phyloP scores from a whole-genome alignment of 2,329 filamentous ascomycete genomes.

The Penicillium aurantiogriseum region DNA sequence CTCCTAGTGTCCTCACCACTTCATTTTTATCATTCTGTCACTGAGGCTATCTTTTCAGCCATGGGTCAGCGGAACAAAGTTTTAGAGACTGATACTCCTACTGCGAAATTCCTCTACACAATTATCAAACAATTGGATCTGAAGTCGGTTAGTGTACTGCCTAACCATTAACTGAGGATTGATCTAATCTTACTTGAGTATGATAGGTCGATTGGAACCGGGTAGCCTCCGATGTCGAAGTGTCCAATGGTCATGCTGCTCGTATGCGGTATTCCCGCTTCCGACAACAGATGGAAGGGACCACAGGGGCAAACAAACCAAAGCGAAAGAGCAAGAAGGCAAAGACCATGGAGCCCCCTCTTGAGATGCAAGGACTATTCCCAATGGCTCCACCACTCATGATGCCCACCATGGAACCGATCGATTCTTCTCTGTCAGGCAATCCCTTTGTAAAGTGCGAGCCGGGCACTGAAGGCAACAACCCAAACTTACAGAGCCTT shows the following conservation, averaged over 20 bases:
- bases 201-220: constrained; percentile 54
- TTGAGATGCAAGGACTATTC: constrained; percentile 13
- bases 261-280: constrained; percentile 58
- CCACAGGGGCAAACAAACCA: constrained; percentile 22
- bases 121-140: constrained; percentile 57
- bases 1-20: not conserved
- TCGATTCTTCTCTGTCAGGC: constrained; percentile 6
- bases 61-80: constrained; percentile 44
- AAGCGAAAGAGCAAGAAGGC: constrained; percentile 30
- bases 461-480: constrained; percentile 9
- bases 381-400: constrained; percentile 8
- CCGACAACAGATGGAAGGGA: constrained; percentile 53
- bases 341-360: constrained; percentile 16
- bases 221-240: constrained; percentile 50
- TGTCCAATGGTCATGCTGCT: constrained; percentile 57
- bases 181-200: not conserved
- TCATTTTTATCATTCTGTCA: not conserved
- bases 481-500: not conserved
- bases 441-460: constrained; percentile 28
- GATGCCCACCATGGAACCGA: constrained; percentile 16
- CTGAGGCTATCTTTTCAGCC: not conserved
- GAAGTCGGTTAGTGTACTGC: constrained; percentile 38
- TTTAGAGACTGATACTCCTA: constrained; percentile 51
- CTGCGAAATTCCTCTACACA: constrained; percentile 53
- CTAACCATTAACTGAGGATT: constrained; percentile 4